phyloP scores from a whole-genome alignment of 805 yeast species.

The Teunomyces stri region DNA sequence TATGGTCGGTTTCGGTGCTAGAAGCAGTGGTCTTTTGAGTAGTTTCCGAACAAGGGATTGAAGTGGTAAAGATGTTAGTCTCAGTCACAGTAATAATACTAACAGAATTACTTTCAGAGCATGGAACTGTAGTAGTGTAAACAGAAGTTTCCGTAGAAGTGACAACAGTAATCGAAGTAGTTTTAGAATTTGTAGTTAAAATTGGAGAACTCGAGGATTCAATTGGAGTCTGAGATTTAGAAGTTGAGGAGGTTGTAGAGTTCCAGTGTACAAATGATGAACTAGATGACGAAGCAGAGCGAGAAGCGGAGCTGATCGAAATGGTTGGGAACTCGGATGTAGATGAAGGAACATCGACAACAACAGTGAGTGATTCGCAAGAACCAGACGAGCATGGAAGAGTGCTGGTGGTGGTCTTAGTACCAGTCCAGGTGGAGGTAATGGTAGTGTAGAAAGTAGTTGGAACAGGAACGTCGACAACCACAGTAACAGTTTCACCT shows the following conservation, averaged over 20 bases:
- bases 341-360: background rate
- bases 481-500: conserved; percentile 10
- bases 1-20: background rate
- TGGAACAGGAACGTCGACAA: conserved; percentile 16
- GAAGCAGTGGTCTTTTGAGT: background rate
- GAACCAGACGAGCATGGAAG: conserved; percentile 5
- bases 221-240: background rate
- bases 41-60: background rate
- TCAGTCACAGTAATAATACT: background rate
- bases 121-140: background rate
- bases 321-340: background rate
- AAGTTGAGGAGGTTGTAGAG: background rate
- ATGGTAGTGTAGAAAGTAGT: conserved; percentile 5
- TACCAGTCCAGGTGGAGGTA: conserved; percentile 13
- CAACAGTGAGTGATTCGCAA: background rate
- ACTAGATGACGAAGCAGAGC: background rate
- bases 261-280: background rate
- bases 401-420: conserved; percentile 1
- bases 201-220: background rate
- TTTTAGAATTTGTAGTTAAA: background rate
- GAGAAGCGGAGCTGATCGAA: background rate
- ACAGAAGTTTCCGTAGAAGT: background rate
- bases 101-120: background rate
- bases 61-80: background rate
- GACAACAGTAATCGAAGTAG: background rate